These are phyloP conservation scores for Solanum corneliomulleri DNA, from an alignment of 257 asterid species.

Conservation along the genomic window DNA sequence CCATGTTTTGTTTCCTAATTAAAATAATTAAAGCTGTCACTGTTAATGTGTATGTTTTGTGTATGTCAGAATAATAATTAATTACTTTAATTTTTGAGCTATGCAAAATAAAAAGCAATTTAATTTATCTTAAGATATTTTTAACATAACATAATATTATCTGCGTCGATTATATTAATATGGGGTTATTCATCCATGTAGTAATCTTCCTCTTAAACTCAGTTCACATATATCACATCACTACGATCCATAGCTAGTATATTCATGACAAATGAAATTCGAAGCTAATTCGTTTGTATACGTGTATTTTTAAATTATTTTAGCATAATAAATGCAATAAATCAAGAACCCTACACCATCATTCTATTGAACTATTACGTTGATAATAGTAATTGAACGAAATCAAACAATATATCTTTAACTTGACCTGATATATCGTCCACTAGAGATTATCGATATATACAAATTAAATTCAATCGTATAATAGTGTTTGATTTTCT, in stretches of 20 bases:
- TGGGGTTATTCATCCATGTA: no score
- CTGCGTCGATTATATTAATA: not conserved
- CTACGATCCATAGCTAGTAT: not conserved
- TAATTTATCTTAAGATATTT: not conserved
- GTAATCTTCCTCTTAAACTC: not conserved
- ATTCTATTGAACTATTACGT: not conserved
- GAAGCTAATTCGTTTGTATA: not conserved
- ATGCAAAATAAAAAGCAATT: not conserved
- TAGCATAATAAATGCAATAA: not conserved
- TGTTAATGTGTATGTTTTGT: not conserved
- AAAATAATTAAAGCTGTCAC: not conserved
- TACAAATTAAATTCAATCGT: not conserved
- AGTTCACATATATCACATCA: not conserved
- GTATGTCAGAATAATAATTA: not conserved
- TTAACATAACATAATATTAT: not conserved
- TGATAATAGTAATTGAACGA: not conserved
- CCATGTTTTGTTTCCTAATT: constrained; percentile 27
- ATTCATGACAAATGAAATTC: not conserved
- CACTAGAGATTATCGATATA: not conserved
- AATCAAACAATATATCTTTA: not conserved
- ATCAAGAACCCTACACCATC: not conserved
- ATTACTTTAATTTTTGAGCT: not conserved
- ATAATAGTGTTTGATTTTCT: not conserved
- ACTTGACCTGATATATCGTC: not conserved
- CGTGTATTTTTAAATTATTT: not conserved